Percentiles rank a stretch among this genome's conserved stretches.
phyloP scores from a whole-genome alignment of 2,329 filamentous ascomycete genomes.

The Ciborinia camelliae region DNA sequence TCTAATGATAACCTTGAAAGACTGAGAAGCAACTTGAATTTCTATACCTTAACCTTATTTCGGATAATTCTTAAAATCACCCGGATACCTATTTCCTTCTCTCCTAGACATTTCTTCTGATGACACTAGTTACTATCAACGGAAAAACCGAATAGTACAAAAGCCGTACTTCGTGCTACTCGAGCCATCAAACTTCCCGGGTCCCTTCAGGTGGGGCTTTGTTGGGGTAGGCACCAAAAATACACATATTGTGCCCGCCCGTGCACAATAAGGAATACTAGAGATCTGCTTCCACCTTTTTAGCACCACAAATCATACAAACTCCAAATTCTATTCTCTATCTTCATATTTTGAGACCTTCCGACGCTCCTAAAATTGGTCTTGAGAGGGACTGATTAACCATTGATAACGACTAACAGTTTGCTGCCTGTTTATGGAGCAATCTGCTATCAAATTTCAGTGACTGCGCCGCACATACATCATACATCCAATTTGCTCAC shows the following conservation, averaged over 20 bases:
- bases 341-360: conserved; percentile 7
- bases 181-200: conserved; percentile 5
- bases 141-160: not conserved
- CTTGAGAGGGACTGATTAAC: not conserved
- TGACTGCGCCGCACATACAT: conserved; percentile 2
- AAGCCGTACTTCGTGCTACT: not conserved
- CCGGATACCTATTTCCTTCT: not conserved
- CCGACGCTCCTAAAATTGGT: not conserved
- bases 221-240: conserved; percentile 7
- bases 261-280: conserved; percentile 2
- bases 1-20: not conserved
- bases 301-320: conserved; percentile 8
- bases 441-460: not conserved
- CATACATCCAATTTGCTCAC: not conserved
- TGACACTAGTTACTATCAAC: not conserved
- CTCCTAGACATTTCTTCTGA: not conserved
- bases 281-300: conserved; percentile 1
- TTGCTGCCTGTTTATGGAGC: not conserved
- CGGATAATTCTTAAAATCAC: not conserved
- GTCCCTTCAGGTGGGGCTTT: conserved; percentile 11
- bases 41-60: not conserved
- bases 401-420: not conserved
- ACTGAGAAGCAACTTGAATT: no score
- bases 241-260: conserved; percentile 5
- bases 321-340: not conserved